Conservation (phyloP, 305 asterid genomes). For the Caryopteris hybrid region DNA sequence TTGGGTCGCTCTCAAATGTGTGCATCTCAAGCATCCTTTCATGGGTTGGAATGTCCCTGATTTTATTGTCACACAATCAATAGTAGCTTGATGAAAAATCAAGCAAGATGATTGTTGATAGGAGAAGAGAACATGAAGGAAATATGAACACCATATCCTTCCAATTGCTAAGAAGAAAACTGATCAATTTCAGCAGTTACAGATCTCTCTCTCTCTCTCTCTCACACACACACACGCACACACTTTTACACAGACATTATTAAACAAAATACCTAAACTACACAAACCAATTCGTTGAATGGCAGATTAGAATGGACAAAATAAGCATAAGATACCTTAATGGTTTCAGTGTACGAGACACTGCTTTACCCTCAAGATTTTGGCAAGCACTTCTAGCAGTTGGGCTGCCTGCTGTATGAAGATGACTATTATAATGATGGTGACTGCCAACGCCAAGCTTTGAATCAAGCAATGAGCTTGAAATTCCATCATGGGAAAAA, state of each 20-base stretch:
- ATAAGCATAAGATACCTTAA: conserved; percentile 39
- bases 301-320: neutral
- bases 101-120: no score
- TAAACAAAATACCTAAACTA: neutral
- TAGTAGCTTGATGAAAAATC: neutral
- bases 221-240: neutral
- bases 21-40: conserved; percentile 21
- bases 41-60: conserved; percentile 30
- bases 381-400: conserved; percentile 16
- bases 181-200: neutral
- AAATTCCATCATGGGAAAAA: conserved; percentile 24
- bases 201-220: neutral
- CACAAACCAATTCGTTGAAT: neutral
- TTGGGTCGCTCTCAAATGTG: conserved; percentile 23
- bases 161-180: neutral
- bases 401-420: conserved; percentile 15
- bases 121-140: no score
- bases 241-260: neutral
- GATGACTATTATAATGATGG: neutral
- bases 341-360: conserved; percentile 20
- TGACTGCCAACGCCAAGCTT: conserved; percentile 13
- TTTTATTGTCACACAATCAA: conserved; percentile 12
- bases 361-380: conserved; percentile 20
- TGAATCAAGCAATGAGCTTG: conserved; percentile 17
- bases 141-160: neutral